A percentile compares a stretch with the other conserved stretches of the same genome.
Conservation (phyloP, 2,329 filamentous ascomycete genomes). For the Ascochyta rabiei region DNA sequence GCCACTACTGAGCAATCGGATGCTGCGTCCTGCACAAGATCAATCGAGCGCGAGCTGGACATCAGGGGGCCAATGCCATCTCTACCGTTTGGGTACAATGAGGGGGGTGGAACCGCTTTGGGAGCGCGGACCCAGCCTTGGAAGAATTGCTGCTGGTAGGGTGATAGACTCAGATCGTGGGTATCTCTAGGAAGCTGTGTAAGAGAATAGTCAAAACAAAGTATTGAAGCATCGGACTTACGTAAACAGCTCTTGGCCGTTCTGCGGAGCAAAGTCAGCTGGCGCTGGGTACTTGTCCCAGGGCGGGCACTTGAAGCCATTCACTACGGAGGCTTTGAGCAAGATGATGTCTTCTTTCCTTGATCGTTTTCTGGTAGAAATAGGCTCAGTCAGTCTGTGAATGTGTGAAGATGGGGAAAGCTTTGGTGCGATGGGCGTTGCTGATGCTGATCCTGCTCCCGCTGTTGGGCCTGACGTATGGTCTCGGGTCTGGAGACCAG, state of each 20-base stretch:
- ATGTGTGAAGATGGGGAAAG: slow-evolving; percentile 31
- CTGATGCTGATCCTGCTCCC: slow-evolving; percentile 1
- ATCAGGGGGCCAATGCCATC: slow-evolving; percentile 58
- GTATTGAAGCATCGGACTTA: slow-evolving; percentile 26
- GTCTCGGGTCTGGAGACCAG: not conserved
- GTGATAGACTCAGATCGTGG: slow-evolving; percentile 73
- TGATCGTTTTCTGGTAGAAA: slow-evolving; percentile 65
- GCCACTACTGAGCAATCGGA: slow-evolving; percentile 98
- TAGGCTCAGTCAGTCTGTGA: slow-evolving; percentile 53
- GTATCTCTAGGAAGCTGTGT: slow-evolving; percentile 60
- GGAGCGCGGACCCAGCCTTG: slow-evolving; percentile 79
- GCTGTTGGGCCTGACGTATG: not conserved
- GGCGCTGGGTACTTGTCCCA: slow-evolving; percentile 72
- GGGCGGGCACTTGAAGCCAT: slow-evolving; percentile 82
- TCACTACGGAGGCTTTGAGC: slow-evolving; percentile 76
- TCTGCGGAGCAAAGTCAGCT: slow-evolving; percentile 64
- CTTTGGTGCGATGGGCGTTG: not conserved
- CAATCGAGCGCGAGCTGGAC: slow-evolving; percentile 65
- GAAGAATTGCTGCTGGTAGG: slow-evolving; percentile 76
- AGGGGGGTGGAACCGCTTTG: slow-evolving; percentile 65
- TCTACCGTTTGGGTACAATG: slow-evolving; percentile 42
- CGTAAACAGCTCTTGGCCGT: slow-evolving; percentile 65
- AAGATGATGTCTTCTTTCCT: slow-evolving; percentile 78
- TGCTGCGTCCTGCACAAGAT: slow-evolving; percentile 93
- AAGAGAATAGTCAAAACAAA: not conserved